phyloP scores from a whole-genome alignment of 139 green algal genomes.

The Nannochloris sp. region DNA sequence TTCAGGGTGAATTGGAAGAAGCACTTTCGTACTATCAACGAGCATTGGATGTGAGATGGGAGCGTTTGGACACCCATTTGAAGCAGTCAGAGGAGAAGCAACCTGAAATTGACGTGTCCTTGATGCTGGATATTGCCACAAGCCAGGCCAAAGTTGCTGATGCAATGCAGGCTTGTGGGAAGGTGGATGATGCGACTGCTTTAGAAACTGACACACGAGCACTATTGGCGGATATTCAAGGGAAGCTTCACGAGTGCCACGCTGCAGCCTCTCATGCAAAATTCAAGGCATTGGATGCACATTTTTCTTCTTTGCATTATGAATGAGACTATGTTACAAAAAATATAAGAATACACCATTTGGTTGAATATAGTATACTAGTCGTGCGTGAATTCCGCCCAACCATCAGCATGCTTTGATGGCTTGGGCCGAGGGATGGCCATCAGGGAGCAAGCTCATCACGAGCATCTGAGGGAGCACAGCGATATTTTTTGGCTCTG shows the following conservation, averaged over 20 bases:
- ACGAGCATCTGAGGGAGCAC: neutral
- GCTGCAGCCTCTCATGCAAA: neutral
- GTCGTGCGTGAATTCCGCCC: neutral
- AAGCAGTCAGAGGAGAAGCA: neutral
- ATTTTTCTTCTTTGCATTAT: no score
- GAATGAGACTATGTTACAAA: no score
- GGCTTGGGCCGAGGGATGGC: neutral
- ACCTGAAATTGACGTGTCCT: conserved; percentile 2
- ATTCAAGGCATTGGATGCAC: neutral
- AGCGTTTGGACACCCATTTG: conserved; percentile 9
- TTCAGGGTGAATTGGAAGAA: conserved; percentile 11
- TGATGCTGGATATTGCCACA: conserved; percentile 20
- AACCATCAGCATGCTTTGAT: neutral
- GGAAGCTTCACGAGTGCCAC: neutral
- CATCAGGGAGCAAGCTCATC: neutral
- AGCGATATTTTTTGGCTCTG: neutral
- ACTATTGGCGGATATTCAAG: neutral
- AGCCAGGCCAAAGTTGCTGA: conserved; percentile 21
- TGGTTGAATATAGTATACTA: neutral
- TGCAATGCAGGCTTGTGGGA: conserved; percentile 1
- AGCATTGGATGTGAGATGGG: conserved; percentile 13
- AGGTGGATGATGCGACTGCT: neutral
- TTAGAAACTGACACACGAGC: neutral
- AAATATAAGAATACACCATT: no score
- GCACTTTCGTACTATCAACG: conserved; percentile 9